Conservation (phyloP, 2,329 filamentous ascomycete genomes). For the Nemania bipapillata region DNA sequence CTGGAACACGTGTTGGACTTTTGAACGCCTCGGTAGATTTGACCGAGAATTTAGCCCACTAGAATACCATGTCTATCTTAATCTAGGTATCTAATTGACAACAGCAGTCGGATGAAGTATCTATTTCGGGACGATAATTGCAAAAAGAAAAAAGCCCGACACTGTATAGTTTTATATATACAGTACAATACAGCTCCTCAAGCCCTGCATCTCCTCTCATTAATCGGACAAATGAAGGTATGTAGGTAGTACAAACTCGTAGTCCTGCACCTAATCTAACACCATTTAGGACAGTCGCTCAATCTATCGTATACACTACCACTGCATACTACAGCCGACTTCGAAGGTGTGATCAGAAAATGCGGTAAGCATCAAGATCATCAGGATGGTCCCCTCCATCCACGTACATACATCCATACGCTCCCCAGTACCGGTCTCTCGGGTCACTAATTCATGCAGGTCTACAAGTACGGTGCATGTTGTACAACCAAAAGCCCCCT, state of each 20-base stretch:
- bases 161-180: neutral
- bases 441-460: slow-evolving; percentile 34
- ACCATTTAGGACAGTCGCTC: neutral
- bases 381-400: too few relatives aligned
- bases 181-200: neutral
- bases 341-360: slow-evolving; percentile 20
- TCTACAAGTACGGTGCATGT: slow-evolving; percentile 22
- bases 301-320: neutral
- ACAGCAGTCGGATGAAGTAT: neutral
- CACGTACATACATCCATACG: neutral
- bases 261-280: too few relatives aligned
- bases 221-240: slow-evolving; percentile 3
- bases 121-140: neutral
- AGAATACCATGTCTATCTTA: too few relatives aligned
- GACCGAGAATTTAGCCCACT: neutral
- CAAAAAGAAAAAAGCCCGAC: neutral
- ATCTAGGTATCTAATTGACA: neutral
- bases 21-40: slow-evolving; percentile 4
- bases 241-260: too few relatives aligned
- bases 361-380: slow-evolving; percentile 3
- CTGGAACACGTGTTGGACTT: slow-evolving; percentile 27
- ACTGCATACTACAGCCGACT: neutral
- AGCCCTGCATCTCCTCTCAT: neutral
- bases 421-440: slow-evolving; percentile 27
- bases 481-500: neutral